Conservation (phyloP, 2,329 filamentous ascomycete genomes). For the Cercospora sp. region DNA sequence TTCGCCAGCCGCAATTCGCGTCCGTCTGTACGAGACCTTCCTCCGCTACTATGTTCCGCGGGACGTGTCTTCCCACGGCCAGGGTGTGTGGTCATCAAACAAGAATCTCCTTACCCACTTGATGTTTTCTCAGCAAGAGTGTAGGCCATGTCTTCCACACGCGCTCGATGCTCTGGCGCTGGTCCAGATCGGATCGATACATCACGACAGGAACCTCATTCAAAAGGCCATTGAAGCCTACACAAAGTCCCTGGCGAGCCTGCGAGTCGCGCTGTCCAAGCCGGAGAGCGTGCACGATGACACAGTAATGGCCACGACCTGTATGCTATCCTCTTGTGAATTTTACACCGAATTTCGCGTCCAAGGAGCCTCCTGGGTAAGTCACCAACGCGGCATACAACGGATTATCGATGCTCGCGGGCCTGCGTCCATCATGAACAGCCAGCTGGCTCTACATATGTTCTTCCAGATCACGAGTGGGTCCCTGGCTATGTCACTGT, state of each 20-base stretch:
- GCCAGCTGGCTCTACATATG: conserved; percentile 29
- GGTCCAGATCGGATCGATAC: conserved; percentile 32
- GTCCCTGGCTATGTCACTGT: conserved; percentile 29
- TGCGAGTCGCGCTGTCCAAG: conserved; percentile 18
- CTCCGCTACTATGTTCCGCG: conserved; percentile 32
- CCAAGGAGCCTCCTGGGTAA: conserved; percentile 29
- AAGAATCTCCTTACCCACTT: conserved; percentile 26
- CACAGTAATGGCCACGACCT: conserved; percentile 31
- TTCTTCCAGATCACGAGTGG: conserved; percentile 31
- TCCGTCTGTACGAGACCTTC: conserved; percentile 27
- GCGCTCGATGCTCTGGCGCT: conserved; percentile 33
- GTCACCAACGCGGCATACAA: conserved; percentile 32
- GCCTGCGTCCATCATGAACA: conserved; percentile 25
- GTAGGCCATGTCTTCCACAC: conserved; percentile 26
- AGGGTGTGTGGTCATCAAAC: conserved; percentile 7
- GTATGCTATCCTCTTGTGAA: conserved; percentile 31
- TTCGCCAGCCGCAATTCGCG: conserved; percentile 12
- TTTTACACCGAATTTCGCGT: conserved; percentile 34
- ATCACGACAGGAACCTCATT: conserved; percentile 28
- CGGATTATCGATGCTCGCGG: conserved; percentile 32
- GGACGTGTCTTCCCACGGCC: conserved; percentile 13
- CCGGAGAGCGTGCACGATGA: conserved; percentile 29
- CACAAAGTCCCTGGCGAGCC: conserved; percentile 27
- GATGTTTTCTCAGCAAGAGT: conserved; percentile 13
- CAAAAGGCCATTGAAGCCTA: conserved; percentile 29